Percentiles rank a stretch among this genome's conserved stretches.
Conservation (phyloP, 352 stramenopile species). For the Phytopythium sindhum region DNA sequence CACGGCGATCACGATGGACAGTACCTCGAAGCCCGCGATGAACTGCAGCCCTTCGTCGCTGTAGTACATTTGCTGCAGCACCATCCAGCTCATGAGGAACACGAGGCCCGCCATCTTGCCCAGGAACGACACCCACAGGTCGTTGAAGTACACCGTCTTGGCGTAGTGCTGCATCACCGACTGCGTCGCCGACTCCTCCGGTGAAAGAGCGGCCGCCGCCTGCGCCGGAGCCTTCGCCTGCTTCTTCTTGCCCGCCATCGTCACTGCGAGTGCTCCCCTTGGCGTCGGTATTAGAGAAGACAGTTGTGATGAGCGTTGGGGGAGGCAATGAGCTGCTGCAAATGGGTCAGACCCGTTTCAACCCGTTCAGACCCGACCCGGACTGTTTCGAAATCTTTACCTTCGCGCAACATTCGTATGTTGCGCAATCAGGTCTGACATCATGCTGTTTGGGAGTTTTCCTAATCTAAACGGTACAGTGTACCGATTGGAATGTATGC, state of each 20-base stretch:
- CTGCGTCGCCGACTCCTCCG: constrained; percentile 47
- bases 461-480: neutral
- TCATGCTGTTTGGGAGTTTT: neutral
- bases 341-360: too few relatives aligned
- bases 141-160: constrained; percentile 86
- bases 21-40: constrained; percentile 49
- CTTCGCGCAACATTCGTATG: neutral
- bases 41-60: constrained; percentile 49
- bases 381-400: too few relatives aligned
- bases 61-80: constrained; percentile 56
- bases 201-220: constrained; percentile 7
- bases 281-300: too few relatives aligned
- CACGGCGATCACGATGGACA: constrained; percentile 53
- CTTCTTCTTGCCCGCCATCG: constrained; percentile 4
- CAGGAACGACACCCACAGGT: constrained; percentile 80
- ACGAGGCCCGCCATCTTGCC: constrained; percentile 74
- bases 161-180: constrained; percentile 74
- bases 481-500: neutral
- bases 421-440: neutral
- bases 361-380: too few relatives aligned
- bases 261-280: too few relatives aligned
- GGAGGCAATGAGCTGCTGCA: too few relatives aligned
- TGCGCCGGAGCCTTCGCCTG: constrained; percentile 13
- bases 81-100: constrained; percentile 56
- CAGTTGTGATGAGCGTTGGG: too few relatives aligned